Evolutionary conservation across 2,329 filamentous ascomycete genomes (phyloP), one percentile per base, ranked within the genome.

Genomic region (Aspergillus tubingensis): DNA sequence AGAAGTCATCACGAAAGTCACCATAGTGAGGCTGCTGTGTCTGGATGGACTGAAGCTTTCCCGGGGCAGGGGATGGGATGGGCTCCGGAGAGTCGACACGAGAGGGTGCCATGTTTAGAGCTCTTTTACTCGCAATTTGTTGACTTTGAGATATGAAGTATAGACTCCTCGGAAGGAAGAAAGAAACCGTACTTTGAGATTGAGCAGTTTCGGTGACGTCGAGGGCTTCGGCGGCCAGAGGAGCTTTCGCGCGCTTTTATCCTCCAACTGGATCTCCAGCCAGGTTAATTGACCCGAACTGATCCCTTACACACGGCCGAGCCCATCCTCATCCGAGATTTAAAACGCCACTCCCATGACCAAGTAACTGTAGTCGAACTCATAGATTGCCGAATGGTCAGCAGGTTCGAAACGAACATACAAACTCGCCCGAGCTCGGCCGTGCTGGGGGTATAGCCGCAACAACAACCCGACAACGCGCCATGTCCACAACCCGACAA

Each of bases 1-100:
- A 55, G 53, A 55, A 55, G 8, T 44, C 53, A 3, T 55, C 53
- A 19, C 53, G 53, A 2, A 55, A 55, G 25, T 55, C 53, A 8
- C 53, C 53, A 19, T 55, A 55, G 5, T 47, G 53, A 23, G 41
- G 17, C 8, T 47, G 10, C 25, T 47, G 39, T 6, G 32, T 36
- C n/a, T 47, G 21, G 23, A 8, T 55, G n/a, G 53, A 55, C 10
- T 36, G 39, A 25, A 55, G 53, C 17, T 55, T 55, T 6, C 17
- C 19, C 11, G 53, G 27, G 17, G 39, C 15, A 36, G 30, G n/a
- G 47, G 25, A 50, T 8, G 53, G 5, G 7, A 39, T 47, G 11
- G 27, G 25, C 25, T 55, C 39, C 8, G 53, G 53, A 25, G 17
- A 8, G 8, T 44, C 53, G 27, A 55, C 44, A 44, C 53, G 53